Base-by-base conservation (phyloP, 805 yeast genomes). In the Torulaspora gathmanii region DNA sequence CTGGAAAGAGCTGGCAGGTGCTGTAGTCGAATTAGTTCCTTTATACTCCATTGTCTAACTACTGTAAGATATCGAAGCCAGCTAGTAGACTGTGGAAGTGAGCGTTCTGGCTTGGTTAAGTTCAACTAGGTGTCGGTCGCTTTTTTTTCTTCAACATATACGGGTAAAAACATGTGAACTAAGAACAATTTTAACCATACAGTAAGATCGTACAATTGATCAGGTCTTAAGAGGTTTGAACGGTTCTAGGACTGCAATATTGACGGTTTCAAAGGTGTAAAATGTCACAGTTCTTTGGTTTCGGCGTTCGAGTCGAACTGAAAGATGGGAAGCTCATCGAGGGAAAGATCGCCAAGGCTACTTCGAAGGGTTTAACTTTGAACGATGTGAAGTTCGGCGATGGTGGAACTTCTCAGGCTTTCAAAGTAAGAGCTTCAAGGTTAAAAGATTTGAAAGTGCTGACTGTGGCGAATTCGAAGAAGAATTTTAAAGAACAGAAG, bases 201-300 rank as follows among this genome's bases (percentile, higher is more conserved):
- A 12, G 17, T 12, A 17, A 13, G 16, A 15, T 5, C 12, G 20
- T 10, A 16, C 11, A 16, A 16, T 16, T 15, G 11, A 4, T 8
- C 25, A 22, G 9, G 34, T 17, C 16, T 31, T 16, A 8, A 31
- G 34, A 15, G 12, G 34, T 15, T 16, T 5, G 19, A 2, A 9
- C 17, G 34, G 20, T 15, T 19, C 11, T 4, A 7, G 15, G 34
- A 5, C 19, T 11, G 10, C n/a, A 16, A 3, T 31, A 7, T 20
- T 15, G 20, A 11, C 11, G 12, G 34, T 31, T 15, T 5, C 12
- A 8, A 16, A 5, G 9, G n/a, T 11, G 12, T 35, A 25, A 29
- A 15, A 65, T 64, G 67, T 62, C 65, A 6, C 73, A 74, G 35
- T 74, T 75, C 51, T 57, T 68, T 9, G 79, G 79, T 0, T 77